phyloP scores from a whole-genome alignment of 495 filamentous ascomycete genomes.

The Penicillium maclennaniae region DNA sequence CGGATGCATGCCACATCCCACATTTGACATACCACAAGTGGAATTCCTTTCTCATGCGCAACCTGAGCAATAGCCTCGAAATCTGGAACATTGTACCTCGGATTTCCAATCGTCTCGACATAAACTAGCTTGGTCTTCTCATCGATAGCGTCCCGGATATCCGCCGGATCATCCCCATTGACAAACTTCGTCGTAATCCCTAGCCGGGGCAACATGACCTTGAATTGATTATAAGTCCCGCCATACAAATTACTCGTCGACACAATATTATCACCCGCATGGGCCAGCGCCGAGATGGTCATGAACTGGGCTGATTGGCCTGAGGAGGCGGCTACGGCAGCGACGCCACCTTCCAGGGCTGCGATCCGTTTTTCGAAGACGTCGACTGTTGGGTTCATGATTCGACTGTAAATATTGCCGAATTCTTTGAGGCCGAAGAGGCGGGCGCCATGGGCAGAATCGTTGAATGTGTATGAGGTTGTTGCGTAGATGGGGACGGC shows the following conservation, averaged over 20 bases:
- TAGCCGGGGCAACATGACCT: slow-evolving; percentile 81
- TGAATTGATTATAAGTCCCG: slow-evolving; percentile 98
- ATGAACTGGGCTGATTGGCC: slow-evolving; percentile 96
- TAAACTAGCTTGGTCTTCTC: slow-evolving; percentile 96
- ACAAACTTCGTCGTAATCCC: slow-evolving; percentile 93
- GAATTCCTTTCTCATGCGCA: slow-evolving; percentile 76
- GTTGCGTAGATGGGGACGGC: slow-evolving; percentile 97
- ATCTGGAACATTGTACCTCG: slow-evolving; percentile 89
- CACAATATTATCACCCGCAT: slow-evolving; percentile 90
- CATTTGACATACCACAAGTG: slow-evolving; percentile 64
- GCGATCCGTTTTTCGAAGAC: slow-evolving; percentile 97
- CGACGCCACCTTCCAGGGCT: slow-evolving; percentile 89
- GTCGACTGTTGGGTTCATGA: slow-evolving; percentile 98
- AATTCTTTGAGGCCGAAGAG: slow-evolving; percentile 97
- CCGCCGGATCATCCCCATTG: slow-evolving; percentile 73
- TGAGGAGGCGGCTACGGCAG: slow-evolving; percentile 83
- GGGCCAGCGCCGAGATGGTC: slow-evolving; percentile 77
- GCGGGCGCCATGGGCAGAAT: slow-evolving; percentile 92
- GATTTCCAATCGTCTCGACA: slow-evolving; percentile 94
- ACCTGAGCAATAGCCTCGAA: slow-evolving; percentile 79
- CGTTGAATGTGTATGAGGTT: slow-evolving; percentile 91
- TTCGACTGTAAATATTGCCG: slow-evolving; percentile 96
- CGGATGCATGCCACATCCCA: background rate
- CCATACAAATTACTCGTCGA: slow-evolving; percentile 92
- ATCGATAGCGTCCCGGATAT: slow-evolving; percentile 83